Conservation (phyloP, 2,329 filamentous ascomycete genomes). For the Diaporthe amygdali region DNA sequence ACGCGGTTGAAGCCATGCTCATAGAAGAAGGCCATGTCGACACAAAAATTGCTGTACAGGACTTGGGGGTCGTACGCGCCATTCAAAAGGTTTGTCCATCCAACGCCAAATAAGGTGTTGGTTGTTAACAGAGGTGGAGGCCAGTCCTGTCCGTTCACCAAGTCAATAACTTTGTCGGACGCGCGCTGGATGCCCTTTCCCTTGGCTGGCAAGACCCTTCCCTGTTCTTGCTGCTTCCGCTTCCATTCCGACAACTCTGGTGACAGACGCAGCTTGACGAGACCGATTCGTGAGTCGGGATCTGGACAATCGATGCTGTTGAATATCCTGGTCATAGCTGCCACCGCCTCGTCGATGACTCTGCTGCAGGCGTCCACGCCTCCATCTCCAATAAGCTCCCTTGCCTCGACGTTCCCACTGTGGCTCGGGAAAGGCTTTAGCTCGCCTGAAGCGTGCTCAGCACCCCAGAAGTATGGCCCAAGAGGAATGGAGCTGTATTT, state of each 20-base stretch:
- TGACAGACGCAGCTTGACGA: background rate
- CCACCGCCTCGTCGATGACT: background rate
- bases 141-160: background rate
- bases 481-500: background rate
- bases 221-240: background rate
- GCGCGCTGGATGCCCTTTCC: background rate
- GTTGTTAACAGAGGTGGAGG: background rate
- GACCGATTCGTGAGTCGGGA: background rate
- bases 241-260: background rate
- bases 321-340: background rate
- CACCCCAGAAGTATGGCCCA: background rate
- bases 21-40: conserved; percentile 7
- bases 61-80: background rate
- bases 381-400: background rate
- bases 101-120: background rate
- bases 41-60: conserved; percentile 8
- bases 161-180: background rate
- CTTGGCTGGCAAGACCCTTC: conserved; percentile 1
- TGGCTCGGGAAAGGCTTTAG: background rate
- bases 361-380: background rate
- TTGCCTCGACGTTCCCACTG: background rate
- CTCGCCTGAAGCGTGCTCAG: background rate
- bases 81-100: background rate
- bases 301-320: background rate
- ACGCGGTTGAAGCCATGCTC: conserved; percentile 2